Evolutionary conservation across 495 filamentous ascomycete genomes (phyloP).

Genomic region (Penicillium manginii): DNA sequence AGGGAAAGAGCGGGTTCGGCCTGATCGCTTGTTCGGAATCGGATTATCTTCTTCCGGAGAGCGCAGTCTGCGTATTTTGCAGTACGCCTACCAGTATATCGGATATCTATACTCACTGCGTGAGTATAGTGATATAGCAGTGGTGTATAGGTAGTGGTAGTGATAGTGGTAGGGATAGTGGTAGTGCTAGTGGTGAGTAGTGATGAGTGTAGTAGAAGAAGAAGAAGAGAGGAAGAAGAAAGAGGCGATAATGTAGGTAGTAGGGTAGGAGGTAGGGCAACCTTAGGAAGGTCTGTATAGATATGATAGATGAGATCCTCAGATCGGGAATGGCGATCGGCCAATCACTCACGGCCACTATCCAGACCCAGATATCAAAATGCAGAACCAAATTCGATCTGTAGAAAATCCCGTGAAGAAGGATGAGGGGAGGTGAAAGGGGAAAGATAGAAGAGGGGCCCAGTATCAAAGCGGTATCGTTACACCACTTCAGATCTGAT

Average conservation of each 20-base stretch:
- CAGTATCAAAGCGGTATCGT: slow-evolving; percentile 17
- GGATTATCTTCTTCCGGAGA: slow-evolving; percentile 44
- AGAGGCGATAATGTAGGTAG: slow-evolving; percentile 6
- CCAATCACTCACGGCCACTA: slow-evolving; percentile 15
- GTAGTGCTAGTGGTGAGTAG: too few relatives aligned
- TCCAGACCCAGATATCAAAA: not conserved
- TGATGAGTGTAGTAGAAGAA: not conserved
- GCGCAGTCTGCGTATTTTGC: slow-evolving; percentile 45
- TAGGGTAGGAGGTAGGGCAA: too few relatives aligned
- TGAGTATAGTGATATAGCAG: too few relatives aligned
- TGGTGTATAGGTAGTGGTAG: too few relatives aligned
- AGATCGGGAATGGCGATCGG: too few relatives aligned
- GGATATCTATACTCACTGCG: too few relatives aligned
- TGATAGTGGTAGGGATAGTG: too few relatives aligned
- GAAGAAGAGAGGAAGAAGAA: not conserved
- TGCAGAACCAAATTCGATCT: slow-evolving; percentile 24
- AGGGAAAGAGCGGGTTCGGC: slow-evolving; percentile 35
- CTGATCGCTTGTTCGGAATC: slow-evolving; percentile 53
- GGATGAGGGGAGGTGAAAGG: slow-evolving; percentile 13
- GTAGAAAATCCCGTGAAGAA: slow-evolving; percentile 21
- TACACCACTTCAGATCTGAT: slow-evolving; percentile 10
- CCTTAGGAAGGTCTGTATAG: too few relatives aligned
- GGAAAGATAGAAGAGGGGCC: not conserved
- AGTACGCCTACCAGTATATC: too few relatives aligned
- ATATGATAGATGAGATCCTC: not conserved